These are phyloP conservation scores for Clonostachys solani DNA, from an alignment of 2,329 filamentous ascomycete species.

Conservation along the genomic window DNA sequence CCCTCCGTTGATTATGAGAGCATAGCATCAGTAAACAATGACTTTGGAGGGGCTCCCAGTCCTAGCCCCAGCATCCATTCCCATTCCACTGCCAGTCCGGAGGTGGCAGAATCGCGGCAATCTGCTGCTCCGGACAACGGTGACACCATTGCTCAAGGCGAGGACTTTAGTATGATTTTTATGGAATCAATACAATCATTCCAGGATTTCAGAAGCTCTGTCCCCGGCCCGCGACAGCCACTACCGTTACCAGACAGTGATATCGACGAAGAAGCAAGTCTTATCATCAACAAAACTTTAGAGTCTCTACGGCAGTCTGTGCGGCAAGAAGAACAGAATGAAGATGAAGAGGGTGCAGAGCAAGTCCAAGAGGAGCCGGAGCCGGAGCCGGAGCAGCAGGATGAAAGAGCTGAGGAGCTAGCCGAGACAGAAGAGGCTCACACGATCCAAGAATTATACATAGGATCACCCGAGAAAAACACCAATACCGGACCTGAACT, in stretches of 20 bases:
- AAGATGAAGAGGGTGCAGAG: background rate
- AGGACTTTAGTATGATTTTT: conserved; percentile 58
- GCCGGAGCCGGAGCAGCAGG: background rate
- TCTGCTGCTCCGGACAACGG: conserved; percentile 7
- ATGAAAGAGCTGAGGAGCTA: too few relatives aligned
- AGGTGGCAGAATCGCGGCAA: too few relatives aligned
- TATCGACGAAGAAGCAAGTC: conserved; percentile 50
- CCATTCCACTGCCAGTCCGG: too few relatives aligned
- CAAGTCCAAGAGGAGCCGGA: conserved; percentile 6
- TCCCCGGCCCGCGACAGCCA: conserved; percentile 9
- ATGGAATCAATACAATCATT: conserved; percentile 49
- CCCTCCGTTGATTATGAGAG: conserved; percentile 1
- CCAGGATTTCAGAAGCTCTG: conserved; percentile 26
- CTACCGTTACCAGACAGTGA: conserved; percentile 23
- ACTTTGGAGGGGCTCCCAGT: too few relatives aligned
- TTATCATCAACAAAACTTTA: conserved; percentile 52
- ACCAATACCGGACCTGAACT: background rate
- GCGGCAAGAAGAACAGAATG: conserved; percentile 4
- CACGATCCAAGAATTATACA: too few relatives aligned
- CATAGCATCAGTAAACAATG: background rate
- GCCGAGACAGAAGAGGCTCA: too few relatives aligned
- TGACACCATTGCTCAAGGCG: conserved; percentile 42
- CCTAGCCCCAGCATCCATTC: too few relatives aligned
- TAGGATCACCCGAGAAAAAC: background rate
- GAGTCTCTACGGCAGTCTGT: conserved; percentile 37